Percentiles rank a stretch among this genome's conserved stretches.
These are phyloP conservation scores for Solanum okadae DNA, from an alignment of 257 asterid species.

Conservation along the genomic window DNA sequence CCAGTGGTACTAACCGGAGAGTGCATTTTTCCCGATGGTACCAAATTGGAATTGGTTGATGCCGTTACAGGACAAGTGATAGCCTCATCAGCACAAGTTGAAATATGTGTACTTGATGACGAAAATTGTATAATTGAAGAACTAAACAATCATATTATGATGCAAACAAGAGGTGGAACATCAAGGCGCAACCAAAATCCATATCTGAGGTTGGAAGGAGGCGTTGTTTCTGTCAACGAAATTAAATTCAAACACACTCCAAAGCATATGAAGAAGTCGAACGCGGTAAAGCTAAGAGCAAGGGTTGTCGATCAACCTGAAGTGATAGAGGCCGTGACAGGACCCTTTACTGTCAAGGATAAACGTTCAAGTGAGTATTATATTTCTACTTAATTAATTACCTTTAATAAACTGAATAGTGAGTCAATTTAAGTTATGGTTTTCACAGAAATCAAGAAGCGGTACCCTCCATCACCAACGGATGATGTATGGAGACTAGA, in stretches of 20 bases:
- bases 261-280: neutral
- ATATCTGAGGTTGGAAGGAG: neutral
- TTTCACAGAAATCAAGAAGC: conserved; percentile 13
- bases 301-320: neutral
- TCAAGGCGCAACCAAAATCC: neutral
- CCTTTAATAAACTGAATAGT: neutral
- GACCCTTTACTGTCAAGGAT: neutral
- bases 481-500: conserved; percentile 18
- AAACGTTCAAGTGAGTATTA: neutral
- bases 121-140: neutral
- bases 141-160: neutral
- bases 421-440: neutral
- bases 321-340: neutral
- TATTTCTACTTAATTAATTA: neutral
- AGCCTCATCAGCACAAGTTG: neutral
- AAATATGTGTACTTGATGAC: neutral
- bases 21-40: neutral
- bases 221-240: neutral
- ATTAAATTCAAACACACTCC: neutral
- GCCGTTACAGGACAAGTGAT: neutral
- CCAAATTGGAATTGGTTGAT: conserved; percentile 1
- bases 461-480: conserved; percentile 7
- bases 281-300: neutral
- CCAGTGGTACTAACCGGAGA: neutral
- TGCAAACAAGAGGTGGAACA: neutral